Conservation (phyloP, 2,329 filamentous ascomycete genomes). For the Colletotrichum trifolii region DNA sequence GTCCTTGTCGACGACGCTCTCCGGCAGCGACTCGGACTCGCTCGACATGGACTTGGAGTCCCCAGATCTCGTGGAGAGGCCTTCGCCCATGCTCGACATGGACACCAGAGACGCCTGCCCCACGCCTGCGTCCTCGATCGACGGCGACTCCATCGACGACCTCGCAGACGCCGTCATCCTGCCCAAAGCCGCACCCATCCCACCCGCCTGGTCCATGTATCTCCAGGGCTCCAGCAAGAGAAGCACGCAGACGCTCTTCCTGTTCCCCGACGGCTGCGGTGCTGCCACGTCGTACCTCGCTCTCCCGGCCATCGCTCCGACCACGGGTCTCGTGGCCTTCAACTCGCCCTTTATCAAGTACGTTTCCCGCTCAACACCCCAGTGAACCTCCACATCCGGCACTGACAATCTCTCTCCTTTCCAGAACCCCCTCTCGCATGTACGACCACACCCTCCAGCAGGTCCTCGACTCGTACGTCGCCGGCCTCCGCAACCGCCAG, state of each 20-base stretch:
- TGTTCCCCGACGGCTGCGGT: conserved; percentile 66
- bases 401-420: conserved; percentile 39
- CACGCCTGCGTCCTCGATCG: conserved; percentile 48
- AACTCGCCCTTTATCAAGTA: conserved; percentile 73
- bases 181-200: no score
- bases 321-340: conserved; percentile 62
- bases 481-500: conserved; percentile 76
- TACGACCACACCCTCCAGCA: conserved; percentile 5
- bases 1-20: conserved; percentile 68
- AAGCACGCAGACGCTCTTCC: conserved; percentile 59
- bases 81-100: conserved; percentile 46
- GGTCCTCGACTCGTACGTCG: conserved; percentile 48
- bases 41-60: conserved; percentile 71
- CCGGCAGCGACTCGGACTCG: conserved; percentile 70
- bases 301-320: conserved; percentile 62
- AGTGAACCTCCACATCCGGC: conserved; percentile 67
- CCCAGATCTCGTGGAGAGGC: conserved; percentile 62
- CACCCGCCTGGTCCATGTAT: no score
- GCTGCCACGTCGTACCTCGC: conserved; percentile 75
- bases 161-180: conserved; percentile 59
- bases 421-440: conserved; percentile 53
- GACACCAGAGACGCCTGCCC: conserved; percentile 46
- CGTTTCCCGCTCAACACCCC: conserved; percentile 64
- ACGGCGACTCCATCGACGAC: conserved; percentile 60
- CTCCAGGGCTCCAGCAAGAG: conserved; percentile 58